Conservation (phyloP, 768 basidiomycete species). For the Mycena floridula region DNA sequence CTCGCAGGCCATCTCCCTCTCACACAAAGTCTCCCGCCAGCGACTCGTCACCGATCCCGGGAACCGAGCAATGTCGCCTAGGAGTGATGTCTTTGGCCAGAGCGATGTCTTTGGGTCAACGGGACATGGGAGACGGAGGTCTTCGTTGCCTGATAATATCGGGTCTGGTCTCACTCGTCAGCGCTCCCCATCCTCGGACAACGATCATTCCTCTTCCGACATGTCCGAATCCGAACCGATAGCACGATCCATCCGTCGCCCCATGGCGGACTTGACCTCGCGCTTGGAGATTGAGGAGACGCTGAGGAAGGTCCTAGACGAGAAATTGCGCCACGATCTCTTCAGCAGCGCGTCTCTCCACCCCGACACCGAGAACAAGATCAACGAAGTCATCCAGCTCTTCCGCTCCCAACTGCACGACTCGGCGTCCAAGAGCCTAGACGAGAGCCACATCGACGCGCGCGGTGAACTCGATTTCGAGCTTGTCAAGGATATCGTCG, state of each 20-base stretch:
- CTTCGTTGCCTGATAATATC: constrained; percentile 45
- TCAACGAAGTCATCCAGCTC: constrained; percentile 59
- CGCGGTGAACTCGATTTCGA: constrained; percentile 77
- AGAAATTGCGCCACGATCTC: constrained; percentile 49
- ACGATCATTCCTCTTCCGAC: background rate
- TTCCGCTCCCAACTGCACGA: constrained; percentile 66
- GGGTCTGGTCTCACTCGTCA: too few relatives aligned
- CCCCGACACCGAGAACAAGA: constrained; percentile 51
- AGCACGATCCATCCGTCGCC: constrained; percentile 28
- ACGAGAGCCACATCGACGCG: constrained; percentile 64
- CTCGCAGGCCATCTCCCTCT: constrained; percentile 60
- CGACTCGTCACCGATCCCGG: constrained; percentile 57
- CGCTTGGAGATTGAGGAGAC: constrained; percentile 58
- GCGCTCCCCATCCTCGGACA: too few relatives aligned
- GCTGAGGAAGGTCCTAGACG: constrained; percentile 59
- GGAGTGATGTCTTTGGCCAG: constrained; percentile 33
- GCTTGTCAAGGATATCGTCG: constrained; percentile 61
- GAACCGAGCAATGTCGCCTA: constrained; percentile 16
- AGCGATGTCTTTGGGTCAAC: constrained; percentile 5
- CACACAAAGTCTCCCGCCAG: constrained; percentile 45
- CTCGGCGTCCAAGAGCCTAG: constrained; percentile 47
- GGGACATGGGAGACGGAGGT: constrained; percentile 40
- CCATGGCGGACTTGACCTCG: constrained; percentile 45
- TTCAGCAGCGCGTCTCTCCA: constrained; percentile 21
- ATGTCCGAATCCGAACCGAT: constrained; percentile 13